A percentile compares a stretch with the other conserved stretches of the same genome.
These are phyloP conservation scores for Monilinia fructigena DNA, from an alignment of 2,329 filamentous ascomycete genomes.

Conservation along the genomic window DNA sequence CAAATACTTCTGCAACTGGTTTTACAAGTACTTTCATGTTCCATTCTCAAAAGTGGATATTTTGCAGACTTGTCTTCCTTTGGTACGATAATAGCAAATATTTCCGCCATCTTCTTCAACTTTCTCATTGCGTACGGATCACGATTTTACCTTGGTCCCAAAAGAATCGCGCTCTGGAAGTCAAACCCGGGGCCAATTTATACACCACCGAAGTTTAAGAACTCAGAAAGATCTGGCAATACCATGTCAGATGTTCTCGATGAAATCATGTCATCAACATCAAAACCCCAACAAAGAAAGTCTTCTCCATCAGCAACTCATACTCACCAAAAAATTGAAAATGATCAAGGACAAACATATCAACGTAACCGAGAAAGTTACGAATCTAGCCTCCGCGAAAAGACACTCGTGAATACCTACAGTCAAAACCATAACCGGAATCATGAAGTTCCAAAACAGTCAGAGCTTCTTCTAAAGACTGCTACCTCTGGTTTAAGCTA, in stretches of 20 bases:
- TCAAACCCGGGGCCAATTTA: conserved; percentile 32
- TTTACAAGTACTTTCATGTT: conserved; percentile 51
- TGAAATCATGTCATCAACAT: conserved; percentile 21
- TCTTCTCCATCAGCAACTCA: conserved; percentile 9
- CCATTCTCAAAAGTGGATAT: conserved; percentile 30
- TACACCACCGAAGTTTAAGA: conserved; percentile 31
- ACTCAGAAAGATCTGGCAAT: conserved; percentile 40
- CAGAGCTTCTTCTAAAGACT: conserved; percentile 30
- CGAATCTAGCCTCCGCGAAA: neutral
- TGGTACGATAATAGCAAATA: conserved; percentile 47
- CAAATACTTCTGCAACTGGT: conserved; percentile 57
- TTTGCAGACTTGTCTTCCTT: conserved; percentile 29
- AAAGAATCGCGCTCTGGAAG: conserved; percentile 52
- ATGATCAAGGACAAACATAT: neutral
- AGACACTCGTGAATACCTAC: neutral
- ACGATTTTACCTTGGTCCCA: conserved; percentile 30
- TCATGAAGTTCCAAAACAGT: conserved; percentile 4
- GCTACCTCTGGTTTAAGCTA: conserved; percentile 22
- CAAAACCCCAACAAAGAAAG: neutral
- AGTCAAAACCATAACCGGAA: conserved; percentile 3
- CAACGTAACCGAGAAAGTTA: conserved; percentile 1
- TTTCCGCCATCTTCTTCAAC: conserved; percentile 52
- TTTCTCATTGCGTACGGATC: conserved; percentile 22
- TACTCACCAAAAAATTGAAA: neutral
- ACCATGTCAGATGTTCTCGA: conserved; percentile 46